Base-by-base conservation (phyloP, 257 asterid species). In the Fraxinus anomala region DNA sequence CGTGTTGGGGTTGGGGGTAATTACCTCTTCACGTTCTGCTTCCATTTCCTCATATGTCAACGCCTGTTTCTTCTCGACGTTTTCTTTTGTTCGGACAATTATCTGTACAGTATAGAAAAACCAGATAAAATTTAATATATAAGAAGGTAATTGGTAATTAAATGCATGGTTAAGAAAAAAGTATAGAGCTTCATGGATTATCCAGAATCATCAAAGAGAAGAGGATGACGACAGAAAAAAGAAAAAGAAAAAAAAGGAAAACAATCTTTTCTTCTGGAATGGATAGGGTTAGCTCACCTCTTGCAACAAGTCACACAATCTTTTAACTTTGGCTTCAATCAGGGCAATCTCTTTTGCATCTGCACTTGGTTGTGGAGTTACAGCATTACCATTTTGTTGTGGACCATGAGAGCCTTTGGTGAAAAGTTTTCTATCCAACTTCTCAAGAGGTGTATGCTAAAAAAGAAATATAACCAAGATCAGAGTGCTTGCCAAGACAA, bases 1-100 rank as follows among this genome's bases (percentile, higher is more conserved):
- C 44, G n/a, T 73, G 72, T 51, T 69, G 37, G 70, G 63, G 84
- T 73, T 71, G 28, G 74, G 34, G 56, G 36, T 47, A 71, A 59
- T 81, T 91, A 92, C 99, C 96, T 96, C 99, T 78, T 93, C 97
- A 63, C 99, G 96, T 88, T 96, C 98, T 80, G 93, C 97, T 73
- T 92, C 97, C 87, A 93, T 96, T 86, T 96, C 99, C 81, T 92
- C 99, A 76, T 89, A 96, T 6, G 99, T 96, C 93, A 93, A 89
- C 79, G 99, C 98, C 54, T 96, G 99, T 81, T 92, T 96, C 86
- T 93, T 96, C 89, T 84, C 98, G 19, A 93, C 86, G 81, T 96
- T 93, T 87, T 96, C 99, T 83, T 91, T 96, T 42, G 99, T 93
- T 74, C 94, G 90, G 69, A 81, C 76, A 82, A 93, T 92, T 39